Evolutionary conservation across 2,329 filamentous ascomycete species (phyloP), one percentile per base, ranked within the genome.

Genomic region (Cercospora zeina): DNA sequence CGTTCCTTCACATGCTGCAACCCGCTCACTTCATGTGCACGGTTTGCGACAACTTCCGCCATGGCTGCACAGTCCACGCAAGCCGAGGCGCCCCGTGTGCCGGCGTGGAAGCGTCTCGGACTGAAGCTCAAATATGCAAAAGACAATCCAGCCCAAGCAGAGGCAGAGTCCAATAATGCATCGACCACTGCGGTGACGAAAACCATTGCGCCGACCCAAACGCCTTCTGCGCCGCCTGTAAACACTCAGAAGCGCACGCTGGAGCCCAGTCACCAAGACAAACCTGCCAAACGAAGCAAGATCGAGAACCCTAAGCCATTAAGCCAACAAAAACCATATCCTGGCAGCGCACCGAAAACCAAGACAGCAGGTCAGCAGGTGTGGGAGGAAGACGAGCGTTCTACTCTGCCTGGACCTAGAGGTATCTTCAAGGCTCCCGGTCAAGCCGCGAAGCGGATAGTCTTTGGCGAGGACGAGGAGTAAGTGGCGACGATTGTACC

Each of bases 61-160:
- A 61, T 58, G 58, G 58, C 61, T 8, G 37, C 58, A 24, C 16
- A 42, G 11, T 21, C 58, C 11, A 21, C 33, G 39, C 10, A 24
- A n/a, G 31, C 56, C 19, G 53, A 61, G 0, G 30, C 65, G 59
- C 68, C 66, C 33, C 62, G 67, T 49, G 73, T 82, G 53, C 84
- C 85, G 33, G 83, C 85, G 63, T 87, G 83, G 83, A 86, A 85
- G 72, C 78, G 82, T 70, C 75, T 86, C 59, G 84, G 84, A 36
- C 76, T 86, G 64, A 85, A 85, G 76, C 76, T 85, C 68, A 87
- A 86, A 73, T 80, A 80, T 70, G 78, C 80, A 50, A 78, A 80
- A 71, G 72, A 77, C 53, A 65, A 57, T 31, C 30, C 67, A 21
- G 59, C 60, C 27, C 54, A 65, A 47, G 59, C 65, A 24, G 34